phyloP scores from a whole-genome alignment of 2,329 filamentous ascomycete species.

The Botrytis pseudocinerea region DNA sequence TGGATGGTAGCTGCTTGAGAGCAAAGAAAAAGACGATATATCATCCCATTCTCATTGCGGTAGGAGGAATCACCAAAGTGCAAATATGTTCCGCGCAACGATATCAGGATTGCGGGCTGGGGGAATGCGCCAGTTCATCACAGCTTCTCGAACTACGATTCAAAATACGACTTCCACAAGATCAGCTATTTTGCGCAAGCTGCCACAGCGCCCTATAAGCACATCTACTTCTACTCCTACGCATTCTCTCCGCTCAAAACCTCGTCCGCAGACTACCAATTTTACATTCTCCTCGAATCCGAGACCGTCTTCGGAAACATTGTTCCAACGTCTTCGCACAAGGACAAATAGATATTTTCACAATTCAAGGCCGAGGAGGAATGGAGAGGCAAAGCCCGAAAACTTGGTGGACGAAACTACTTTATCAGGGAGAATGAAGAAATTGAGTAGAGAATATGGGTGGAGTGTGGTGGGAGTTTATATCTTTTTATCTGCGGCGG shows the following conservation, averaged over 20 bases:
- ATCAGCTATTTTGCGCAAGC: neutral
- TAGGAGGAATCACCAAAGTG: neutral
- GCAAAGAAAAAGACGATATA: neutral
- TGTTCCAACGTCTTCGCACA: constrained; percentile 32
- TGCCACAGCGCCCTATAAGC: constrained; percentile 1
- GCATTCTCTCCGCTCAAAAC: constrained; percentile 1
- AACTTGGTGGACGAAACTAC: constrained; percentile 30
- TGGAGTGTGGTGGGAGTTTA: constrained; percentile 95
- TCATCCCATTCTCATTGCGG: neutral
- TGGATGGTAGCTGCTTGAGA: neutral
- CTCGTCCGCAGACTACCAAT: constrained; percentile 1
- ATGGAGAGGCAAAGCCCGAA: constrained; percentile 25
- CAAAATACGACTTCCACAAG: constrained; percentile 1
- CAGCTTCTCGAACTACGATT: neutral
- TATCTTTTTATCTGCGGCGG: constrained; percentile 74
- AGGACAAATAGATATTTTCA: constrained; percentile 32
- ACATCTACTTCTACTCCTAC: neutral
- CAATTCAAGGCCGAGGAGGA: constrained; percentile 29
- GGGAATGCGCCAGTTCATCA: constrained; percentile 8
- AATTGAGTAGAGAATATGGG: constrained; percentile 87
- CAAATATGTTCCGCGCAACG: constrained; percentile 16
- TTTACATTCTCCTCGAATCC: constrained; percentile 21
- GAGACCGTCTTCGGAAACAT: constrained; percentile 16
- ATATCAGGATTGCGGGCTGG: neutral
- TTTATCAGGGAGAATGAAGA: constrained; percentile 57